Evolutionary conservation across 768 basidiomycete species (phyloP).

Genomic region (Suillus subaureus): DNA sequence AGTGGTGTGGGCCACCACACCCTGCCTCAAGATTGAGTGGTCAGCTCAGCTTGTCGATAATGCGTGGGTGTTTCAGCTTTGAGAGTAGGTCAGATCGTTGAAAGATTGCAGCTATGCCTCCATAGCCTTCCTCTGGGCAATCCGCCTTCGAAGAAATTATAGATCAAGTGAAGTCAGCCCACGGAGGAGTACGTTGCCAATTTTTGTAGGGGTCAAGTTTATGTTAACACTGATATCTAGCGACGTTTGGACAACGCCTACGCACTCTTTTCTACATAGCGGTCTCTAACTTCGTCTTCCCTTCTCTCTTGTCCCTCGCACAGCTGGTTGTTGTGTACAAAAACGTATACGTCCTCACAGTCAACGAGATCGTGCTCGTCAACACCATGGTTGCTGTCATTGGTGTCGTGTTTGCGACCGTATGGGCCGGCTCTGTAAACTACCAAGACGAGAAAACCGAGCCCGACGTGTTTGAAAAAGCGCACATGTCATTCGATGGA

Average conservation of each 20-base stretch:
- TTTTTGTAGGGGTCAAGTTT: neutral
- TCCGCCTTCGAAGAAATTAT: neutral
- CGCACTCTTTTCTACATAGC: constrained; percentile 39
- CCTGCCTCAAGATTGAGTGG: constrained; percentile 7
- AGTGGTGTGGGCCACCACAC: constrained; percentile 8
- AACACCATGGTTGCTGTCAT: constrained; percentile 37
- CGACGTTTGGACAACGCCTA: constrained; percentile 21
- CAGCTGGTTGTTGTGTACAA: constrained; percentile 24
- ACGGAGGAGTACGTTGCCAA: neutral
- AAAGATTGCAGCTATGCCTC: neutral
- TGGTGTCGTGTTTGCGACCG: constrained; percentile 39
- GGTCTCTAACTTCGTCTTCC: constrained; percentile 41
- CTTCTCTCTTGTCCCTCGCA: constrained; percentile 36
- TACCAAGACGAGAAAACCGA: neutral
- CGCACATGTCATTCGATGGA: neutral
- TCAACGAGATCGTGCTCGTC: constrained; percentile 17
- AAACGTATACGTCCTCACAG: constrained; percentile 5
- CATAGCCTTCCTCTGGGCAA: constrained; percentile 1
- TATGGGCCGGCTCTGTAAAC: constrained; percentile 31
- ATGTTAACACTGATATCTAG: constrained; percentile 3
- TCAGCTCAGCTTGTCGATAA: constrained; percentile 1
- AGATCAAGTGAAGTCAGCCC: constrained; percentile 6
- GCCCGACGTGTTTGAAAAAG: neutral
- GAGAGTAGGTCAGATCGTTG: neutral
- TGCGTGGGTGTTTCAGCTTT: neutral